A percentile compares a stretch with the other conserved stretches of the same genome.
These are phyloP conservation scores for Colletotrichum orbiculare DNA, from an alignment of 2,329 filamentous ascomycete genomes.

Conservation along the genomic window DNA sequence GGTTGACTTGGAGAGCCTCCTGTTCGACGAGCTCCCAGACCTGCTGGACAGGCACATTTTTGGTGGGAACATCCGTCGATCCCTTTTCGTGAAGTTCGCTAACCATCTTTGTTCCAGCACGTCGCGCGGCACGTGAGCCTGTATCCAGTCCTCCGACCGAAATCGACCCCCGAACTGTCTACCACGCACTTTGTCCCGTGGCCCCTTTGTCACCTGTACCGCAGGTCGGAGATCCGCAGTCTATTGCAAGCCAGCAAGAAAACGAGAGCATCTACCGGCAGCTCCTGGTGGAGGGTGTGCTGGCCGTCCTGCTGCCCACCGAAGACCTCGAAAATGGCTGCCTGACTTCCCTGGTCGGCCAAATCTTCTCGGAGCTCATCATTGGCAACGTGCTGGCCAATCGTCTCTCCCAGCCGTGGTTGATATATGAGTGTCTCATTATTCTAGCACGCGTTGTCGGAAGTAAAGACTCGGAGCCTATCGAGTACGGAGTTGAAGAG, in stretches of 20 bases:
- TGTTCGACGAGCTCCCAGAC: conserved; percentile 89
- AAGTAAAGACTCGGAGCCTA: conserved; percentile 40
- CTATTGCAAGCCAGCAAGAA: conserved; percentile 70
- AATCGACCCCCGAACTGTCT: conserved; percentile 74
- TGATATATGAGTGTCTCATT: conserved; percentile 85
- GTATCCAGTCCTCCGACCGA: conserved; percentile 69
- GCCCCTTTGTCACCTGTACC: conserved; percentile 85
- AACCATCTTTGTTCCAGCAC: conserved; percentile 58
- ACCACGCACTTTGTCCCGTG: conserved; percentile 86
- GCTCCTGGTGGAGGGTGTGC: conserved; percentile 82
- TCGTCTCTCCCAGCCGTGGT: conserved; percentile 87
- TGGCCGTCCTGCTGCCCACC: conserved; percentile 87
- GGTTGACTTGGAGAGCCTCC: conserved; percentile 82
- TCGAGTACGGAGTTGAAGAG: conserved; percentile 31
- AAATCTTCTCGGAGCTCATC: conserved; percentile 91
- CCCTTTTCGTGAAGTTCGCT: conserved; percentile 2
- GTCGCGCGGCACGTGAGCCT: conserved; percentile 73
- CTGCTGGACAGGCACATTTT: conserved; percentile 83
- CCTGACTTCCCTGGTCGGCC: conserved; percentile 82
- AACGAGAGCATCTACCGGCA: conserved; percentile 90
- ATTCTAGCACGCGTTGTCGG: conserved; percentile 67
- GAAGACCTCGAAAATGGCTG: conserved; percentile 92
- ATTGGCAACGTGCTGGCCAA: conserved; percentile 84
- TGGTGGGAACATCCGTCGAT: conserved; percentile 63
- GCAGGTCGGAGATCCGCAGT: conserved; percentile 59